Base-by-base conservation (phyloP, 2,329 filamentous ascomycete species). In the Tolypocladium cylindrosporum region DNA sequence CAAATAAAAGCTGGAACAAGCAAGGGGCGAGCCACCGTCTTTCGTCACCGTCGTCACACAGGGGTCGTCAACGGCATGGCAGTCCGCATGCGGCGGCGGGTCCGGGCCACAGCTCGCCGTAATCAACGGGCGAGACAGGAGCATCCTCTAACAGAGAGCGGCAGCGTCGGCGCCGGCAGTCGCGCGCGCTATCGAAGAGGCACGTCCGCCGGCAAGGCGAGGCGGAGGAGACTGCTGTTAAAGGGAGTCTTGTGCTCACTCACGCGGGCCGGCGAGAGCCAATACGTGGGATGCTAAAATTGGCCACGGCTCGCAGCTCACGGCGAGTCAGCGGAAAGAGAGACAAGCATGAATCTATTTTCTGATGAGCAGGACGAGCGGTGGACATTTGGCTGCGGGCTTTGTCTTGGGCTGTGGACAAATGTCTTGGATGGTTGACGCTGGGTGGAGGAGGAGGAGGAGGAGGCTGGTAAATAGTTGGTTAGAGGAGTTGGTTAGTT, bases 121-220 rank as follows among this genome's bases (percentile, higher is more conserved):
- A 53, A 57, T 57, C 56, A 48, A 57, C 52, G 43, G 42, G 56
- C 56, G 39, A 57, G 56, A 57, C 50, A 57, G 40, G 11, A 31
- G 36, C 39, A 16, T 48, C 24, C 45, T 48, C 34, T 31, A 31
- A 48, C 13, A 19, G 45, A 31, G 4, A 16, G 24, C 21, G 24
- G 24, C 21, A 48, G 4, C 19, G 11, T 4, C 37, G 37, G 13
- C 14, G 6, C 31, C 31, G 31, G 31, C 31, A 34, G 31, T 34
- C 31, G 31, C 31, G 31, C 42, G 45, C 45, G 45, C 45, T 36
- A 16, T 10, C n/a, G 48, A 19, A 51, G 27, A 36, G 48, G 36
- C 48, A 51, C 36, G 16, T 4, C 27, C 14, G 8, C 3, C 31
- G 48, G 48, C 43, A 24, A 31, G 43, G 19, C 43, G 9, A 13